These are phyloP conservation scores for Helianthus annuus DNA, from an alignment of 129 eudicot species.

Conservation along the genomic window HanXRQr2.0-SUNRISE NC_035446.2:125788503-125789002, in stretches of 20 bases:
- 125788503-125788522: slow-evolving; percentile 74
- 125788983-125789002: slow-evolving; percentile 33
- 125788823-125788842: slow-evolving; percentile 37
- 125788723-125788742: slow-evolving; percentile 46
- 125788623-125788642: slow-evolving; percentile 56
- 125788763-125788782: slow-evolving; percentile 21
- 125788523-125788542: slow-evolving; percentile 54
- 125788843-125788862: slow-evolving; percentile 40
- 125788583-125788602: slow-evolving; percentile 46
- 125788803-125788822: slow-evolving; percentile 16
- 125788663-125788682: slow-evolving; percentile 85
- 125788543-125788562: slow-evolving; percentile 54
- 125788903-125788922: slow-evolving; percentile 46
- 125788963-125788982: slow-evolving; percentile 57
- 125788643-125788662: slow-evolving; percentile 69
- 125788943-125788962: slow-evolving; percentile 44
- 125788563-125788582: slow-evolving; percentile 43
- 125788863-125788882: slow-evolving; percentile 62
- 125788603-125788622: slow-evolving; percentile 39
- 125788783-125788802: slow-evolving; percentile 3
- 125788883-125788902: slow-evolving; percentile 49
- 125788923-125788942: slow-evolving; percentile 49
- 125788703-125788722: slow-evolving; percentile 58
- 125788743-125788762: slow-evolving; percentile 42
- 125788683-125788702: slow-evolving; percentile 71